These are phyloP conservation scores for Epithemia pelagica DNA, from an alignment of 108 stramenopile species.

Conservation along the genomic window DNA sequence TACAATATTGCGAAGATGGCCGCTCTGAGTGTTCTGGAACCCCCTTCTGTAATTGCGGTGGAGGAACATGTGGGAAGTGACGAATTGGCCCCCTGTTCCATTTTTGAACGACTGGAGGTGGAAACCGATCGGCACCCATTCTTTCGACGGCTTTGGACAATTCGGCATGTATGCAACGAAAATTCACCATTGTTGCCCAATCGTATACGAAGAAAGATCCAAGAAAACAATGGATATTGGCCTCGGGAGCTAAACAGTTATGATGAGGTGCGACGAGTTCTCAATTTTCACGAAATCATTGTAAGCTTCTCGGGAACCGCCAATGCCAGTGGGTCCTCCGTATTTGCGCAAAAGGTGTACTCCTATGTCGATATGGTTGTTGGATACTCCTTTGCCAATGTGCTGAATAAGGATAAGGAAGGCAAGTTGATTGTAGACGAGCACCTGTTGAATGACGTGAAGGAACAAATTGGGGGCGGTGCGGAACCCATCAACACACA, in stretches of 20 bases:
- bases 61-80: slow-evolving; percentile 8
- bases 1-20: too few species aligned
- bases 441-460: slow-evolving; percentile 43
- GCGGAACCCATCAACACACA: slow-evolving; percentile 5
- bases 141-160: slow-evolving; percentile 39
- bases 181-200: slow-evolving; percentile 29
- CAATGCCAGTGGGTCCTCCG: slow-evolving; percentile 27
- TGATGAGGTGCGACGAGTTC: slow-evolving; percentile 19
- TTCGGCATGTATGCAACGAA: slow-evolving; percentile 32
- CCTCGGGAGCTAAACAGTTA: slow-evolving; percentile 32
- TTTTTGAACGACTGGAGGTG: slow-evolving; percentile 28
- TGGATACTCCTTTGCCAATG: slow-evolving; percentile 35
- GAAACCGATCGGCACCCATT: slow-evolving; percentile 40
- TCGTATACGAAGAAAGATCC: slow-evolving; percentile 17
- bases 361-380: slow-evolving; percentile 31
- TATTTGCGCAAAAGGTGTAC: slow-evolving; percentile 48
- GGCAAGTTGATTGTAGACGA: slow-evolving; percentile 32
- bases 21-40: background rate
- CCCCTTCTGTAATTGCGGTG: background rate
- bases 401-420: background rate
- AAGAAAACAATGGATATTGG: slow-evolving; percentile 35
- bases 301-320: slow-evolving; percentile 34
- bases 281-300: slow-evolving; percentile 42
- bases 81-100: slow-evolving; percentile 23
- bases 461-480: slow-evolving; percentile 41